Conservation (phyloP, 495 filamentous ascomycete genomes). For the Thermothielavioides terrestris region DNA sequence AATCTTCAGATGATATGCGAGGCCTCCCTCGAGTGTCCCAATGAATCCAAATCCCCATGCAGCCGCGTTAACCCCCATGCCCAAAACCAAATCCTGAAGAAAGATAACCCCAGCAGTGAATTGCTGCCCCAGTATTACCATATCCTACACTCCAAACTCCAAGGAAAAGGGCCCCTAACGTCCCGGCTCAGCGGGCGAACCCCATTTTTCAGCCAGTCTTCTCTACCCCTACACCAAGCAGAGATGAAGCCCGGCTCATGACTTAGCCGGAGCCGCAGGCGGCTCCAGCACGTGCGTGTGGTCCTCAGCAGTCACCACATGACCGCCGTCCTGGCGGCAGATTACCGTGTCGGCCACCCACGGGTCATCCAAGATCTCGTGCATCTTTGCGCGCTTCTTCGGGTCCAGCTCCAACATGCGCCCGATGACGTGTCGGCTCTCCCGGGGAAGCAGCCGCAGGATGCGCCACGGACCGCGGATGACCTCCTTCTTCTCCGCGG, state of each 20-base stretch:
- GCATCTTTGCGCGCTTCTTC: conserved; percentile 69
- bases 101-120: background rate
- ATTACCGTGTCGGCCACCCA: conserved; percentile 71
- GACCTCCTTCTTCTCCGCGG: conserved; percentile 58
- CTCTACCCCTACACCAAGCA: too few relatives aligned
- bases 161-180: too few relatives aligned
- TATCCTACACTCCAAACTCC: conserved; percentile 4
- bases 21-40: background rate
- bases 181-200: too few relatives aligned
- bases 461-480: conserved; percentile 92
- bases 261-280: conserved; percentile 27
- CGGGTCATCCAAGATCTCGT: conserved; percentile 78
- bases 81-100: background rate
- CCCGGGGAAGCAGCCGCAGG: conserved; percentile 81
- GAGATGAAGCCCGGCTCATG: background rate
- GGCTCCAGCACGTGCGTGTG: conserved; percentile 49
- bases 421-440: conserved; percentile 81
- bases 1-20: background rate
- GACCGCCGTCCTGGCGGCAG: conserved; percentile 40
- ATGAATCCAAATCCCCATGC: conserved; percentile 1
- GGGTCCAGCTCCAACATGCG: conserved; percentile 90
- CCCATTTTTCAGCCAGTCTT: too few relatives aligned
- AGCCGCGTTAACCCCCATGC: background rate
- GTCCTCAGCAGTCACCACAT: conserved; percentile 39
- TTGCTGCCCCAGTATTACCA: background rate